A percentile compares a stretch with the other conserved stretches of the same genome.
phyloP scores from a whole-genome alignment of 2,329 filamentous ascomycete genomes.

The Hypoxylon sp. region DNA sequence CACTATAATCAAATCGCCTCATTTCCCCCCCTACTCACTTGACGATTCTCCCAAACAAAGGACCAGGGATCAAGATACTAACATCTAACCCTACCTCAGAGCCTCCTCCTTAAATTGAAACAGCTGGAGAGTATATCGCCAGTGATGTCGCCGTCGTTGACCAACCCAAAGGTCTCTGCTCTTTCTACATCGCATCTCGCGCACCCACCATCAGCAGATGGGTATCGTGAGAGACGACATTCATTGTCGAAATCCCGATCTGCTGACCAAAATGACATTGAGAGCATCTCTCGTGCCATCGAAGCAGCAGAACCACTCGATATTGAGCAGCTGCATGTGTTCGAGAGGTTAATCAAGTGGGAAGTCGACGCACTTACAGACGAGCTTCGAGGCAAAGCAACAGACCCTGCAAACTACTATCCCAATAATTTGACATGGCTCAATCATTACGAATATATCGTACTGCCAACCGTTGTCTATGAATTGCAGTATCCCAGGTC shows the following conservation, averaged over 20 bases:
- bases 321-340: conserved; percentile 72
- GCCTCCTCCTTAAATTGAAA: conserved; percentile 65
- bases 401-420: conserved; percentile 67
- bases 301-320: conserved; percentile 73
- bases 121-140: conserved; percentile 70
- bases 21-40: background rate
- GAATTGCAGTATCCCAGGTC: conserved; percentile 82
- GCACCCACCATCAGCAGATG: conserved; percentile 58
- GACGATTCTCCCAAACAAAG: background rate
- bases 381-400: conserved; percentile 75
- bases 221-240: conserved; percentile 60
- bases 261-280: conserved; percentile 63
- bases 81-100: conserved; percentile 18
- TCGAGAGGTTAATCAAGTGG: conserved; percentile 75
- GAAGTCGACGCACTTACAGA: conserved; percentile 76
- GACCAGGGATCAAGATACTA: conserved; percentile 1
- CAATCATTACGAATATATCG: conserved; percentile 80
- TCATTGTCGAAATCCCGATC: conserved; percentile 55
- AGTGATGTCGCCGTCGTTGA: conserved; percentile 60
- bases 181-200: conserved; percentile 64
- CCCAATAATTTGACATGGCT: conserved; percentile 76
- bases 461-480: conserved; percentile 83
- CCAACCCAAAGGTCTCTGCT: conserved; percentile 59
- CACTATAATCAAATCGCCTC: background rate
- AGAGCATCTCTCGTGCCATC: conserved; percentile 73